Conservation (phyloP, 192 early-diverging fungal species). For the Coemansia sp. region DNA sequence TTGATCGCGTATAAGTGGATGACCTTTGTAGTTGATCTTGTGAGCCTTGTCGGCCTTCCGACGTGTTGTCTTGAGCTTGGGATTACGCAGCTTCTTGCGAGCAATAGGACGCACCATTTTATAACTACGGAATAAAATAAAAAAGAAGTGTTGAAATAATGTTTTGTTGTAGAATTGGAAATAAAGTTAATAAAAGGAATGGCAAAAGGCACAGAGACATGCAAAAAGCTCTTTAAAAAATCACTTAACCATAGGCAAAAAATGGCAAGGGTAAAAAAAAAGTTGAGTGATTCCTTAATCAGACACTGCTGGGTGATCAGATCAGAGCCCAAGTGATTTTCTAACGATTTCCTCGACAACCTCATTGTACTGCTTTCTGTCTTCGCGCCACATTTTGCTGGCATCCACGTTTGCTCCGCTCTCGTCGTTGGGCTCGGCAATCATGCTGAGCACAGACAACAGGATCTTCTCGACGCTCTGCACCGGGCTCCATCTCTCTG, state of each 20-base stretch:
- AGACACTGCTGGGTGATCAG: neutral
- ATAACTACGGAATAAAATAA: neutral
- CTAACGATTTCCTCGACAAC: slow-evolving; percentile 75
- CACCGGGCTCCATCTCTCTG: slow-evolving; percentile 96
- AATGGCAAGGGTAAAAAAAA: neutral
- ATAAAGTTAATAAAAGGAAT: neutral
- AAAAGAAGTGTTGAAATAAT: neutral
- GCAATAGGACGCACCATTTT: slow-evolving; percentile 65
- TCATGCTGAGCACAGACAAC: slow-evolving; percentile 90
- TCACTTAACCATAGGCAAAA: too few species aligned
- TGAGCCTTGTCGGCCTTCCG: slow-evolving; percentile 60
- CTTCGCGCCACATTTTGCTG: slow-evolving; percentile 90
- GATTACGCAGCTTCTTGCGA: slow-evolving; percentile 63
- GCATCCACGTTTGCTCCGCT: slow-evolving; percentile 98
- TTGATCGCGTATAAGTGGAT: slow-evolving; percentile 59
- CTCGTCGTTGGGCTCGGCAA: slow-evolving; percentile 98
- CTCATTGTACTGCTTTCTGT: slow-evolving; percentile 76
- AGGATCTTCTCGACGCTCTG: slow-evolving; percentile 99
- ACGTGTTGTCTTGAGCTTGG: slow-evolving; percentile 59
- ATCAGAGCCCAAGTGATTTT: slow-evolving; percentile 72
- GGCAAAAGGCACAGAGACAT: neutral
- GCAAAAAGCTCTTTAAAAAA: too few species aligned
- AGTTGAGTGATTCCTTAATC: neutral
- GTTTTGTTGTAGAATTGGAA: neutral
- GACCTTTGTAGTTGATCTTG: slow-evolving; percentile 57